A percentile compares a stretch with the other conserved stretches of the same genome.
These are phyloP conservation scores for Parsonsia alboflavescens DNA, from an alignment of 257 asterid genomes.

Conservation along the genomic window DNA sequence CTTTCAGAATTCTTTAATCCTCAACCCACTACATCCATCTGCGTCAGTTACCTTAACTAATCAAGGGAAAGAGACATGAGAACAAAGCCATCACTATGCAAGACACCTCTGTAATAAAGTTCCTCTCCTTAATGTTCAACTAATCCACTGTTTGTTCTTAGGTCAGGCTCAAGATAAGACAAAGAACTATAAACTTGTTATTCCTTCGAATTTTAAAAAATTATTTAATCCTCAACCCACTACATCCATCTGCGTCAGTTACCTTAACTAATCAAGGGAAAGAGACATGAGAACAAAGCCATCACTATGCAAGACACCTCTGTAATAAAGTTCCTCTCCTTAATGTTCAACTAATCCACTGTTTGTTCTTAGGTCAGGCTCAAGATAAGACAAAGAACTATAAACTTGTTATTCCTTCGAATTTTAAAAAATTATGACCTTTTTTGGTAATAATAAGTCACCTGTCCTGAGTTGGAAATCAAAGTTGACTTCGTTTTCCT, in stretches of 20 bases:
- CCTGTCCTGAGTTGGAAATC: constrained; percentile 97
- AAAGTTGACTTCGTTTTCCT: constrained; percentile 88
- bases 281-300: constrained; percentile 97
- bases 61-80: constrained; percentile 88
- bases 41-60: constrained; percentile 94
- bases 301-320: constrained; percentile 98
- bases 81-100: constrained; percentile 99
- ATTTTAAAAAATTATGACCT: constrained; percentile 41
- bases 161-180: constrained; percentile 15
- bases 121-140: constrained; percentile 72
- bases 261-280: constrained; percentile 89
- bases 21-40: too few species aligned
- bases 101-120: constrained; percentile 91
- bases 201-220: constrained; percentile 5
- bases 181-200: not conserved
- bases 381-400: constrained; percentile 6
- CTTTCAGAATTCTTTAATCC: too few species aligned
- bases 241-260: too few species aligned
- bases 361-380: constrained; percentile 15
- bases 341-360: constrained; percentile 20
- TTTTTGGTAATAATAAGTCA: constrained; percentile 81
- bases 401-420: not conserved
- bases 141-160: constrained; percentile 2
- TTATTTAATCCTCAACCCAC: too few species aligned
- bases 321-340: constrained; percentile 96